Evolutionary conservation across 495 filamentous ascomycete species (phyloP).

Genomic region (Cercophora scortea): DNA sequence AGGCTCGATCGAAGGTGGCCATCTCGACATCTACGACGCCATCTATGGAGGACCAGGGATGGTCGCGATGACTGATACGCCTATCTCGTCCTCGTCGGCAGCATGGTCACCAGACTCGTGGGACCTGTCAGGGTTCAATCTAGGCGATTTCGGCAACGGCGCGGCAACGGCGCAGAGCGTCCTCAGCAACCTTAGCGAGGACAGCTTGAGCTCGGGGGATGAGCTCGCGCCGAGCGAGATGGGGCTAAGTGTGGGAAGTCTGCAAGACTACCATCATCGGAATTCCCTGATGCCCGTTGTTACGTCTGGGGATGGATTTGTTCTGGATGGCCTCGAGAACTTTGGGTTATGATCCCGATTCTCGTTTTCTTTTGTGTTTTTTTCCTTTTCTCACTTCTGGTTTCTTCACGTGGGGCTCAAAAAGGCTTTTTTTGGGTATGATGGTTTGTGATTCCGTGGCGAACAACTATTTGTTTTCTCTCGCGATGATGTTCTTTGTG

Average conservation of each 20-base stretch:
- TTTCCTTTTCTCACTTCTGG: neutral
- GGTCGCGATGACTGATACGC: constrained; percentile 25
- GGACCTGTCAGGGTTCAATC: constrained; percentile 40
- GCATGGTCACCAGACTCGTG: constrained; percentile 50
- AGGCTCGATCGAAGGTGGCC: constrained; percentile 67
- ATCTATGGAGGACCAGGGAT: constrained; percentile 66
- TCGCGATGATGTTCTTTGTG: too few species aligned
- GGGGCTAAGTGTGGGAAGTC: constrained; percentile 25
- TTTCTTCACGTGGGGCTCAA: neutral
- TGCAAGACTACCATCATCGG: constrained; percentile 16
- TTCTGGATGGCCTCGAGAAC: constrained; percentile 9
- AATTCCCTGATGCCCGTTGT: neutral
- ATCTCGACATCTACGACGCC: constrained; percentile 73
- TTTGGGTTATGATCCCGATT: constrained; percentile 1
- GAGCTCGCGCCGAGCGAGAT: constrained; percentile 30
- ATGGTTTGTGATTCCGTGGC: neutral
- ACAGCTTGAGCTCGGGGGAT: constrained; percentile 56
- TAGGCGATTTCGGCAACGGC: constrained; percentile 33
- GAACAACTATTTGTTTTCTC: neutral
- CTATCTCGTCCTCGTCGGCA: constrained; percentile 22
- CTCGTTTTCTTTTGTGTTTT: neutral
- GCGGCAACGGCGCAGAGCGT: constrained; percentile 54
- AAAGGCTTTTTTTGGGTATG: neutral
- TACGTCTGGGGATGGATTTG: neutral
- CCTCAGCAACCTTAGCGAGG: constrained; percentile 68